phyloP scores from a whole-genome alignment of 768 basidiomycete genomes.

The Tephrocybe sp. region DNA sequence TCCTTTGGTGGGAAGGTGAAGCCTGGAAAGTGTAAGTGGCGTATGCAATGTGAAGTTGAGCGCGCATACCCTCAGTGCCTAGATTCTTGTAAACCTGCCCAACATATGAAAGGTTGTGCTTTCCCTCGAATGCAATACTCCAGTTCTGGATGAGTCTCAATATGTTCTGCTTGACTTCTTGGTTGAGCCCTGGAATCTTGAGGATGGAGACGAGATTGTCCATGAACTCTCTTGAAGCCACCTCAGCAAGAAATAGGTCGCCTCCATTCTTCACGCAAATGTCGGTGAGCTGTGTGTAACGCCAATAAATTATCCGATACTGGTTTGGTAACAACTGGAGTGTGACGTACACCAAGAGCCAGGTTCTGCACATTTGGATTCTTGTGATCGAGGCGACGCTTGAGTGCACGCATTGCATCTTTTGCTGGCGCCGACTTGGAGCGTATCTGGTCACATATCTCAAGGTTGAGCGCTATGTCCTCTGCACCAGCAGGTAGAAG shows the following conservation, averaged over 20 bases:
- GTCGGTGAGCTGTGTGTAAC: conserved; percentile 69
- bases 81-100: conserved; percentile 80
- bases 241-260: conserved; percentile 81
- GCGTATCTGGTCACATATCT: conserved; percentile 96
- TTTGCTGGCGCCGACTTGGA: conserved; percentile 85
- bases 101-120: conserved; percentile 69
- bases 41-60: neutral
- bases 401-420: conserved; percentile 86
- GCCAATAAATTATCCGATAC: neutral
- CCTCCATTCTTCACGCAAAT: conserved; percentile 97
- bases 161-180: conserved; percentile 81
- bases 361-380: conserved; percentile 95
- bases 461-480: conserved; percentile 91
- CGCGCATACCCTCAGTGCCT: conserved; percentile 63
- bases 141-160: conserved; percentile 88
- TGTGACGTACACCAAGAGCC: conserved; percentile 72
- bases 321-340: neutral
- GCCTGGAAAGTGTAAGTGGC: conserved; percentile 40
- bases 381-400: conserved; percentile 85
- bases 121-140: conserved; percentile 88
- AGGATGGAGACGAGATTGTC: conserved; percentile 91
- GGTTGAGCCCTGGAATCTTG: conserved; percentile 72
- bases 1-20: conserved; percentile 85
- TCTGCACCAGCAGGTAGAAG: conserved; percentile 79
- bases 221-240: conserved; percentile 89